These are phyloP conservation scores for Phanerodontia chrysosporium DNA, from an alignment of 768 basidiomycete genomes.

Conservation along the genomic window DNA sequence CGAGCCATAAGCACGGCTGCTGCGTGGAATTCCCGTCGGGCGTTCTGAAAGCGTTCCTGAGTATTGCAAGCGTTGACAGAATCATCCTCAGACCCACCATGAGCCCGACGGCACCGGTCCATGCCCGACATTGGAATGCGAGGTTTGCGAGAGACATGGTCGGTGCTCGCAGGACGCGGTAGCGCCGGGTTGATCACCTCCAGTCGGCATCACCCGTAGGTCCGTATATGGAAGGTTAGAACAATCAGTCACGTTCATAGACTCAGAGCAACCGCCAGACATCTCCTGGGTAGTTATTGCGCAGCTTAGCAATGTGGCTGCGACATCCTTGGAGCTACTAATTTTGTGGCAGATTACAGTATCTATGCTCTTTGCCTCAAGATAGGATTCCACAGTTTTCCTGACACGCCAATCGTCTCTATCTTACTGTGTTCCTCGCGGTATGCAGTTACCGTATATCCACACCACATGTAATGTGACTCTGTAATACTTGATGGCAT, in stretches of 20 bases:
- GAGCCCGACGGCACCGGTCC: slow-evolving; percentile 8
- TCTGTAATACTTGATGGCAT: no score
- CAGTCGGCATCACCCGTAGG: neutral
- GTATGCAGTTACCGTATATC: no score
- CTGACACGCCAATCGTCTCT: no score
- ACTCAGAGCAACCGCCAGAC: neutral
- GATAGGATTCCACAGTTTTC: no score
- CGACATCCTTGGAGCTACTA: no score
- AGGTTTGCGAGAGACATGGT: slow-evolving; percentile 17
- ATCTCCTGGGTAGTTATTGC: neutral
- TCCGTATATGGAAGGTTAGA: neutral
- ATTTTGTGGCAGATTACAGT: no score
- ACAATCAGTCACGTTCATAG: neutral
- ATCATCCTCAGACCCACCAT: neutral
- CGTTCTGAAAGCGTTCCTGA: neutral
- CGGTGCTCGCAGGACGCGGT: neutral
- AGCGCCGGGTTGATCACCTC: neutral
- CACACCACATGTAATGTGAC: no score
- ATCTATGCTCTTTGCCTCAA: no score
- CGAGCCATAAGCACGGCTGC: slow-evolving; percentile 43
- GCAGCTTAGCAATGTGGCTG: no score
- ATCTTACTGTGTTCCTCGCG: no score
- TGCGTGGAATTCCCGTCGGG: slow-evolving; percentile 48
- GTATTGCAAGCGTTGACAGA: neutral
- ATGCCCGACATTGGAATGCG: slow-evolving; percentile 24